Base-by-base conservation (phyloP, 73 alveolate species). In the Paramecium caudatum region DNA sequence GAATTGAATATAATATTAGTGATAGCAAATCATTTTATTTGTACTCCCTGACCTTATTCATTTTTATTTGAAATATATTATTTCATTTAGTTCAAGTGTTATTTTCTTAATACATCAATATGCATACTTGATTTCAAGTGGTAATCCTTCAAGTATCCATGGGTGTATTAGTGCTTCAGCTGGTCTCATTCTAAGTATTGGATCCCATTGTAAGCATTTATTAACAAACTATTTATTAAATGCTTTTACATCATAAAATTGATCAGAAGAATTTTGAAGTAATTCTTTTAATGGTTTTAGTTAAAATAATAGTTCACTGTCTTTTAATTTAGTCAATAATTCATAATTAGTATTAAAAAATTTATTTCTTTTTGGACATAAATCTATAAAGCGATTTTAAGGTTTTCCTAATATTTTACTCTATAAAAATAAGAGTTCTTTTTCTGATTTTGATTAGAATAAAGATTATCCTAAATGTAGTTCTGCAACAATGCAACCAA, bases 141-240 rank as follows among this genome's bases (percentile, higher is more conserved):
- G 93, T 5, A 86, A 30, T 10, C 97, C 98, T 65, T 96, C 98
- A 21, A 92, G 70, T 34, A 96, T 94, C 98, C 99, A 96, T 23
- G 95, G 95, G 82, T 96, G 99, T 82, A 68, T 46, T 46, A 96
- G 70, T 0, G 99, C 98, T 61, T 90, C 96, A 21, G 85, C 90
- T 4, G 99, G 97, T 7, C 94, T 90, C 69, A 96, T 15, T 81
- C 99, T 93, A 13, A 94, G 82, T 34, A 62, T 85, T 17, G 97
- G 99, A 70, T 91, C 94, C 98, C 99, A 96, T 43, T 91, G 95
- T 13, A 96, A 90, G 39, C 99, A 96, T 39, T 47, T 61, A 15
- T 81, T 82, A 8, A 95, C 85, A 48, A 95, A 93, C 90, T 94
- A 30, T 9, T 90, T 15, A 41, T 0, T 2, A 39, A 5, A 16